Percentiles rank a stretch among this genome's conserved stretches.
Conservation (phyloP, 805 yeast genomes). For the Sugiyamaella marilandica region DNA sequence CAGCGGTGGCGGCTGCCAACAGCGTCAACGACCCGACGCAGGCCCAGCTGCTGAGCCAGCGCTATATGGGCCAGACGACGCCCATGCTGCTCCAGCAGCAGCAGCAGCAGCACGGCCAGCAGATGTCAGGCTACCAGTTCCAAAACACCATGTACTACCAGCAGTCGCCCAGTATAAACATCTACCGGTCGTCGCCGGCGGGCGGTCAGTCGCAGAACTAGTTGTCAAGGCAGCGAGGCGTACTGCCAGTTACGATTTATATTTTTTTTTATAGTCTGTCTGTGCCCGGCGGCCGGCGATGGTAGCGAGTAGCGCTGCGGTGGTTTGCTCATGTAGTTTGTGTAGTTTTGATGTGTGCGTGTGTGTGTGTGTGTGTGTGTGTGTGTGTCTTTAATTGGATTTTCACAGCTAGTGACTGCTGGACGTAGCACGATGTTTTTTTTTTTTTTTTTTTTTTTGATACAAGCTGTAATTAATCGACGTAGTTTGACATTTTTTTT, state of each 20-base stretch:
- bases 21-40: neutral
- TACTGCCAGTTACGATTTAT: no score
- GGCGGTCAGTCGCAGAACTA: slow-evolving; percentile 9
- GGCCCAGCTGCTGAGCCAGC: slow-evolving; percentile 7
- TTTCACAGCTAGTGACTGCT: no score
- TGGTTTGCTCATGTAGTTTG: neutral
- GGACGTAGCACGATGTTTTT: no score
- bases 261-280: no score
- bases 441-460: no score
- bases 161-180: neutral
- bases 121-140: slow-evolving; percentile 4
- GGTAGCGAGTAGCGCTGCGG: neutral
- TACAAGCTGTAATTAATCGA: no score
- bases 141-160: slow-evolving; percentile 9
- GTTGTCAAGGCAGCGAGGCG: no score
- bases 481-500: no score
- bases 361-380: neutral
- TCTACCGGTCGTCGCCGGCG: slow-evolving; percentile 7
- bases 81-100: neutral
- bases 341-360: neutral
- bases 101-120: slow-evolving; percentile 9
- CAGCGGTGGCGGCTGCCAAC: slow-evolving; percentile 8
- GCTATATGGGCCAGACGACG: slow-evolving; percentile 2
- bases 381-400: neutral
- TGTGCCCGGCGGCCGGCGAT: neutral